phyloP scores from a whole-genome alignment of 176 grass and related monocot genomes.

The Musa itinerans region DNA sequence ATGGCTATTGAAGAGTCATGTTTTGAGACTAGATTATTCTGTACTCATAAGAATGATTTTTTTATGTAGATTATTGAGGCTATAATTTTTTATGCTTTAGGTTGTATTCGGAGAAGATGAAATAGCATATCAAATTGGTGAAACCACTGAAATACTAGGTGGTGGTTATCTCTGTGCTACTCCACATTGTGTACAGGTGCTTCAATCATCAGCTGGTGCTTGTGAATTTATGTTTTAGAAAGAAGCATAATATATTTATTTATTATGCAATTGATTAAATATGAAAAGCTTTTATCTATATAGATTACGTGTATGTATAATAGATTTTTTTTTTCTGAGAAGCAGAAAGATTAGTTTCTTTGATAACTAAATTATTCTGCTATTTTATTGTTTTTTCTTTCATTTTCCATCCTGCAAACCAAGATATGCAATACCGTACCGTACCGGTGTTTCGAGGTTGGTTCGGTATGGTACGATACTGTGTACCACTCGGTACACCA shows the following conservation, averaged over 20 bases:
- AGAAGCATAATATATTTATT: background rate
- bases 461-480: too few species aligned
- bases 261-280: background rate
- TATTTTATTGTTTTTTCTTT: too few species aligned
- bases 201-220: background rate
- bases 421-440: too few species aligned
- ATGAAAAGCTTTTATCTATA: background rate
- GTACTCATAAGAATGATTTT: background rate
- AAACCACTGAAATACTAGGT: conserved; percentile 91
- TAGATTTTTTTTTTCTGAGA: too few species aligned
- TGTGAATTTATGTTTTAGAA: background rate
- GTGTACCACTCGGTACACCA: too few species aligned
- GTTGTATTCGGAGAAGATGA: conserved; percentile 74
- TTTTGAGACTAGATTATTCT: too few species aligned
- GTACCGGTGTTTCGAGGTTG: too few species aligned
- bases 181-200: conserved; percentile 94
- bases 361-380: too few species aligned
- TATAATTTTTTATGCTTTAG: conserved; percentile 28
- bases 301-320: background rate
- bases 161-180: conserved; percentile 73
- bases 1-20: too few species aligned
- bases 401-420: too few species aligned
- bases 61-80: background rate
- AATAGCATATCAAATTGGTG: conserved; percentile 93
- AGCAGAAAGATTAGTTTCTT: too few species aligned